Conservation (phyloP, 495 filamentous ascomycete species). For the Xanthoparmelia taractica region DNA sequence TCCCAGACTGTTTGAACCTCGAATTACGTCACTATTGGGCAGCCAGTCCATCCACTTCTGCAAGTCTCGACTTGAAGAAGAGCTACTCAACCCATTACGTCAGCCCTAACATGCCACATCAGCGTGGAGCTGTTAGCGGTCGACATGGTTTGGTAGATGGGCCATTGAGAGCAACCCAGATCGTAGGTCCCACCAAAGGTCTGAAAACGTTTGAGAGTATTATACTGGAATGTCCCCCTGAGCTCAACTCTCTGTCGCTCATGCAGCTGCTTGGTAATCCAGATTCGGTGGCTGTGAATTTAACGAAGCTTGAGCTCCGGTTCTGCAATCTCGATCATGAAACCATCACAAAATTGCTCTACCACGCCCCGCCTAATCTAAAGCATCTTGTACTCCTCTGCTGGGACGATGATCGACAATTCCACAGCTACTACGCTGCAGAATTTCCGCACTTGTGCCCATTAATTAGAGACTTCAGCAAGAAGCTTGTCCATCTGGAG, state of each 20-base stretch:
- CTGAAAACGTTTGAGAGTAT: conserved; percentile 21
- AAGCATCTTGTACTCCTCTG: conserved; percentile 21
- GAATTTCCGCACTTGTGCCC: conserved; percentile 21
- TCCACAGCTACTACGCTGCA: neutral
- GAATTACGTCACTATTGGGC: conserved; percentile 24
- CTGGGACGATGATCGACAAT: neutral
- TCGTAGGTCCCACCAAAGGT: conserved; percentile 12
- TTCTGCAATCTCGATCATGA: conserved; percentile 20
- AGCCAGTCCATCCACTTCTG: conserved; percentile 3
- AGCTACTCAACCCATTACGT: neutral
- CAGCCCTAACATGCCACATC: neutral
- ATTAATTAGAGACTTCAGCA: conserved; percentile 17
- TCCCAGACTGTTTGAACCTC: conserved; percentile 20
- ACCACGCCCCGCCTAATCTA: conserved; percentile 21
- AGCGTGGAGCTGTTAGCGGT: neutral
- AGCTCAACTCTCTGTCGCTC: conserved; percentile 18
- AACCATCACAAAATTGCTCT: conserved; percentile 15
- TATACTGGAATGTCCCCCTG: conserved; percentile 16
- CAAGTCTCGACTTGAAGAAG: conserved; percentile 14
- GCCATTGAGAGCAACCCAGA: neutral
- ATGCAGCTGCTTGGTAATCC: conserved; percentile 23
- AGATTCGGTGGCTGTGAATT: conserved; percentile 16
- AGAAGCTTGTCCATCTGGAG: conserved; percentile 18
- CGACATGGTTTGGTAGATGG: neutral
- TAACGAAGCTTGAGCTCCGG: conserved; percentile 20